Evolutionary conservation across 2,329 filamentous ascomycete species (phyloP), one percentile per base, ranked within the genome.

Genomic region (Pyricularia sp.): DNA sequence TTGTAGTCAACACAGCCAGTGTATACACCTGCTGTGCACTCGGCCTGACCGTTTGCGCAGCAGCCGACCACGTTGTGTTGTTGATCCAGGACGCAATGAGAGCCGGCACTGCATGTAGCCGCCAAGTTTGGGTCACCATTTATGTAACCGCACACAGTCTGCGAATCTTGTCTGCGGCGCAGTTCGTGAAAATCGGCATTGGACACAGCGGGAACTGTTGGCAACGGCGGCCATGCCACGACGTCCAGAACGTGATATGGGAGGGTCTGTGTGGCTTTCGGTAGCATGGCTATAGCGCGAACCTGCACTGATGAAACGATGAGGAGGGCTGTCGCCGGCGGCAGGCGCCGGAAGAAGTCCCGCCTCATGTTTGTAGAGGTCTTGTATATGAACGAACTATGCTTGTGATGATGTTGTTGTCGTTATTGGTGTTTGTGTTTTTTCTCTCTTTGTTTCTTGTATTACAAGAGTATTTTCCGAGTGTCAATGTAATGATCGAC

Each of bases 141-240:
- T 73, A 88, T 80, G 75, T 82, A 88, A 61, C 86, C 86, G 72
- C 86, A 88, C 69, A 88, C 74, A 20, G 85, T 88, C 75, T 86
- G 86, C 68, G 78, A 74, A 30, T 76, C 74, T 70, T 83, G 79
- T 58, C 82, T 80, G 64, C 79, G 80, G 28, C 75, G 73, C 6
- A 82, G 76, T 58, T 76, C 74, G 66, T 75, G 72, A 64, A 79
- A 72, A 12, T 78, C 76, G 59, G 73, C 75, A 61, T 77, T 77
- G 66, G 77, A 73, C 4, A 74, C 70, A 12, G 82, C 82, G 20
- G 79, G 75, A 2, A 79, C 78, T 12, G 84, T 84, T 1, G 82
- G 80, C 7, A 73, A 69, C 4, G 74, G 73, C 17, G 77, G 76
- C 72, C 73, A 78, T n/a, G 77, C 72, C 6, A 74, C 73, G 17